Conservation (phyloP, 345 rosid species). For the Geranium brycei region DNA sequence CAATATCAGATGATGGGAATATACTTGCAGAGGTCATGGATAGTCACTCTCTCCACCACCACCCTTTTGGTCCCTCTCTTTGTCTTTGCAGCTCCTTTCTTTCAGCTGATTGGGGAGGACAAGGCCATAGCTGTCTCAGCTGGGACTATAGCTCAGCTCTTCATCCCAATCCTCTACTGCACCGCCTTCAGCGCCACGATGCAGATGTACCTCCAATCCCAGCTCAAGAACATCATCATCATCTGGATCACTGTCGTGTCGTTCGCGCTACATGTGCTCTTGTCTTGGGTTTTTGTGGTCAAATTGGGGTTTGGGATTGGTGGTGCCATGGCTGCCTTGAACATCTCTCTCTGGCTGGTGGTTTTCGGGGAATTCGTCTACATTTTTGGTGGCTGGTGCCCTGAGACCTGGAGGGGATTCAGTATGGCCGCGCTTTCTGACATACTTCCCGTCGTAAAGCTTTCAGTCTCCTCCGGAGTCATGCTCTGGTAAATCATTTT, state of each 20-base stretch:
- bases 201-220: constrained; percentile 23
- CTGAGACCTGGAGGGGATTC: constrained; percentile 18
- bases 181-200: constrained; percentile 15
- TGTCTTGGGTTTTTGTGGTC: constrained; percentile 13
- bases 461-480: constrained; percentile 18
- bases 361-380: constrained; percentile 11
- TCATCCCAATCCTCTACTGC: constrained; percentile 21
- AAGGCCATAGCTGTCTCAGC: constrained; percentile 13
- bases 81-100: constrained; percentile 15
- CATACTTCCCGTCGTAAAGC: constrained; percentile 17
- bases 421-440: constrained; percentile 9
- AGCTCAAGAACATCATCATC: constrained; percentile 16
- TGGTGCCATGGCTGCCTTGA: constrained; percentile 12
- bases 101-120: constrained; percentile 15
- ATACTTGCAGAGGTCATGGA: constrained; percentile 31
- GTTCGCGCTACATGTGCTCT: constrained; percentile 11
- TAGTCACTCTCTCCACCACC: constrained; percentile 12
- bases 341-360: constrained; percentile 12
- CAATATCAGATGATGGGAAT: constrained; percentile 30
- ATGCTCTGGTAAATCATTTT: constrained; percentile 14
- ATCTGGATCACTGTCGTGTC: constrained; percentile 12
- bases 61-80: constrained; percentile 17
- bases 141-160: constrained; percentile 11
- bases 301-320: constrained; percentile 6
- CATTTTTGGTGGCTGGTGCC: constrained; percentile 15